Percentiles rank a stretch among this genome's conserved stretches.
Evolutionary conservation across 2,329 filamentous ascomycete genomes (phyloP).

Genomic region (Talaromyces piceae): DNA sequence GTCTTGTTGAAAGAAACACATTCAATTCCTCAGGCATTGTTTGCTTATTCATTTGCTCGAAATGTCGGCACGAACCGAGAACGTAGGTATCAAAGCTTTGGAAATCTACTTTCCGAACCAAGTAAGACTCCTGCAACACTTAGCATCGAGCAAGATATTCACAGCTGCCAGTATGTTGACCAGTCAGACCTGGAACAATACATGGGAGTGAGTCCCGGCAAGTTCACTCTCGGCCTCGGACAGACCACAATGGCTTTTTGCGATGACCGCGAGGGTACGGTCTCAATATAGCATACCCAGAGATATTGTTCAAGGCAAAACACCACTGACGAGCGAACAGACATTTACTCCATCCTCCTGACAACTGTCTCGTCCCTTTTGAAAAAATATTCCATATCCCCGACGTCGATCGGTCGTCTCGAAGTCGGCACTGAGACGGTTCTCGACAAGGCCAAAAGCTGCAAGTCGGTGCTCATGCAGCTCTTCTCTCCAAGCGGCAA

Average conservation of each 20-base stretch:
- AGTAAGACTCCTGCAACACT: not conserved
- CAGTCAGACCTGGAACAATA: conserved; percentile 77
- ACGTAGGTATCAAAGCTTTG: not conserved
- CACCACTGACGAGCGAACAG: conserved; percentile 39
- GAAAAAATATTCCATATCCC: conserved; percentile 74
- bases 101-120: conserved; percentile 1
- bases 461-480: conserved; percentile 83
- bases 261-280: conserved; percentile 72
- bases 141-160: not conserved
- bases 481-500: conserved; percentile 65
- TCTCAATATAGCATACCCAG: not conserved
- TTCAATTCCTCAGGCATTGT: not conserved
- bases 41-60: not conserved
- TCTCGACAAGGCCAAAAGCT: conserved; percentile 83
- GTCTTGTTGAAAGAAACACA: not conserved
- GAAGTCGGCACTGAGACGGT: conserved; percentile 82
- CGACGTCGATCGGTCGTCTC: conserved; percentile 68
- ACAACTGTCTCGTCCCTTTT: conserved; percentile 71
- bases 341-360: conserved; percentile 79
- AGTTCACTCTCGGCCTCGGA: conserved; percentile 85
- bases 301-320: no score
- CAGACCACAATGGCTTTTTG: conserved; percentile 91
- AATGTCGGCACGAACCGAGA: not conserved
- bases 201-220: conserved; percentile 71
- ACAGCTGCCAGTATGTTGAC: conserved; percentile 61